phyloP scores from a whole-genome alignment of 2,329 filamentous ascomycete genomes.

The Aspergillus melleus region DNA sequence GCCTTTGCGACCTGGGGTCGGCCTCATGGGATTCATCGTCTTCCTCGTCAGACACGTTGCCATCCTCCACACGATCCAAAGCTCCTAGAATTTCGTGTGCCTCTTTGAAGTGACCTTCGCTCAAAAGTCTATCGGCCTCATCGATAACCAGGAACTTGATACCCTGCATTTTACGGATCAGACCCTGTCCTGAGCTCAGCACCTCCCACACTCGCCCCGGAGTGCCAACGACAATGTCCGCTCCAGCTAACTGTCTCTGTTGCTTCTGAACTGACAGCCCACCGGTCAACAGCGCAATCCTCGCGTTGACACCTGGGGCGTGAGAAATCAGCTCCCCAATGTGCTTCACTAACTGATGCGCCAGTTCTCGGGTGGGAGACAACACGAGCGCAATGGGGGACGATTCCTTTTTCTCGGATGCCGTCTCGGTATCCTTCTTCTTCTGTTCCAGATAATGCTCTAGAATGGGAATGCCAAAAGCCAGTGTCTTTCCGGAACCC shows the following conservation, averaged over 20 bases:
- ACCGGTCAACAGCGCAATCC: conserved; percentile 83
- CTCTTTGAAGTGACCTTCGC: conserved; percentile 93
- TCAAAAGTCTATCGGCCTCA: conserved; percentile 88
- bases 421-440: conserved; percentile 31
- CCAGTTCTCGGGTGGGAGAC: conserved; percentile 88
- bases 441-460: conserved; percentile 70
- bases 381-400: conserved; percentile 75
- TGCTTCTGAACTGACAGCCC: conserved; percentile 95
- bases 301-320: conserved; percentile 60
- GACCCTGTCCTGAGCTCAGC: conserved; percentile 69
- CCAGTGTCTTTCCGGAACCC: conserved; percentile 93
- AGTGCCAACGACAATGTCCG: conserved; percentile 90
- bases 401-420: conserved; percentile 41
- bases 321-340: conserved; percentile 71
- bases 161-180: conserved; percentile 69
- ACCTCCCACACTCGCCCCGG: conserved; percentile 95
- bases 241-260: conserved; percentile 75
- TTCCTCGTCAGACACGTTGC: conserved; percentile 29
- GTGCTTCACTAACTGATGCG: conserved; percentile 86
- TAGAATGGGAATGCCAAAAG: conserved; percentile 90
- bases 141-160: conserved; percentile 87
- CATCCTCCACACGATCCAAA: conserved; percentile 65
- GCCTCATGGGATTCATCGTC: conserved; percentile 45
- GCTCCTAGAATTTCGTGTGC: conserved; percentile 82
- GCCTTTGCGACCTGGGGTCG: conserved; percentile 49